Conservation (phyloP, 139 green algal genomes). For the Prasinococcaceae sp. region DNA sequence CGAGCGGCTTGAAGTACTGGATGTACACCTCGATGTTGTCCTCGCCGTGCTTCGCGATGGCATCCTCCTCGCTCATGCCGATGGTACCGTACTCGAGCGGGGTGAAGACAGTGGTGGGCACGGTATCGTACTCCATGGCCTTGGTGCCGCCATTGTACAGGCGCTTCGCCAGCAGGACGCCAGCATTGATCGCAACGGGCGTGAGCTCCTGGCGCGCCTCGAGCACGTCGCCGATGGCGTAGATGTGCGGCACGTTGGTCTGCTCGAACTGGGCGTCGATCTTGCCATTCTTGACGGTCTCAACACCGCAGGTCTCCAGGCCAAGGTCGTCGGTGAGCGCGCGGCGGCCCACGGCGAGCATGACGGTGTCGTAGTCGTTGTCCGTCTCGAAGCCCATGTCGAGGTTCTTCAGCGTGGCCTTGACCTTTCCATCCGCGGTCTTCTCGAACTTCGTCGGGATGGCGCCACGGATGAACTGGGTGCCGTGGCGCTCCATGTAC, state of each 20-base stretch:
- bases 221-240: conserved; percentile 26
- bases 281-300: conserved; percentile 27
- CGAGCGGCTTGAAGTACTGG: conserved; percentile 39
- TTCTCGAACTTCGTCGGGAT: conserved; percentile 24
- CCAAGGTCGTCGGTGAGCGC: conserved; percentile 23
- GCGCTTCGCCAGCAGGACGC: conserved; percentile 11
- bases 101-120: conserved; percentile 32
- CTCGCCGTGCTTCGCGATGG: conserved; percentile 17
- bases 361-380: conserved; percentile 34
- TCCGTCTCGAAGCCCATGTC: conserved; percentile 21
- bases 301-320: conserved; percentile 28
- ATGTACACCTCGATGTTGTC: conserved; percentile 30
- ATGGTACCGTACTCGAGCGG: conserved; percentile 37
- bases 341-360: conserved; percentile 28
- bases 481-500: conserved; percentile 25
- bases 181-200: conserved; percentile 24
- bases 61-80: conserved; percentile 27
- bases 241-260: conserved; percentile 24
- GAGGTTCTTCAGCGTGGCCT: conserved; percentile 27
- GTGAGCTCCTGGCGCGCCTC: conserved; percentile 24
- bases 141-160: conserved; percentile 9
- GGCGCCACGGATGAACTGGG: conserved; percentile 13
- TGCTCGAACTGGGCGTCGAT: conserved; percentile 21
- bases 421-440: conserved; percentile 4
- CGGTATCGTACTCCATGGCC: conserved; percentile 24